These are phyloP conservation scores for Pseudogymnoascus sp. DNA, from an alignment of 2,329 filamentous ascomycete species.

Conservation along the genomic window DNA sequence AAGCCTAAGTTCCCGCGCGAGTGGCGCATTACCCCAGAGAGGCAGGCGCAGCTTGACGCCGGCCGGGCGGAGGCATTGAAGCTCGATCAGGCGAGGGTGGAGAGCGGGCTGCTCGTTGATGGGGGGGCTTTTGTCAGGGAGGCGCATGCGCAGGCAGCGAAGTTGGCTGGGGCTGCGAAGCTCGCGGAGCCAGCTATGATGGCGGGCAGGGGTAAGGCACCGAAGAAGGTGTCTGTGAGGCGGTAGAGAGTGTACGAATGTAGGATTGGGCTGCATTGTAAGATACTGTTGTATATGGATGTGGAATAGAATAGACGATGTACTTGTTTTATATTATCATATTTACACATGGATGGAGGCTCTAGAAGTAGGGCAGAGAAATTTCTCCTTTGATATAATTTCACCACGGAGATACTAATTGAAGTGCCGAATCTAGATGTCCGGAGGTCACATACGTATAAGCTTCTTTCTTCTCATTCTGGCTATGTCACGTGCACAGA, in stretches of 20 bases:
- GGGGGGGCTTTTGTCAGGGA: constrained; percentile 42
- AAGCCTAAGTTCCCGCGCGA: constrained; percentile 66
- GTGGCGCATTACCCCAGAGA: constrained; percentile 70
- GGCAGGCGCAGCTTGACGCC: constrained; percentile 55
- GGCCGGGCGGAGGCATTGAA: constrained; percentile 43
- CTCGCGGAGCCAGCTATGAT: constrained; percentile 23
- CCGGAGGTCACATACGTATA: background rate
- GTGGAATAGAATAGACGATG: constrained; percentile 3
- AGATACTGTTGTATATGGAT: constrained; percentile 2
- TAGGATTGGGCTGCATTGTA: constrained; percentile 1
- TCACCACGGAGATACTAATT: background rate
- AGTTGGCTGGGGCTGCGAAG: constrained; percentile 7
- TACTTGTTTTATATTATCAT: constrained; percentile 2
- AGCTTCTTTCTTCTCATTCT: too few relatives aligned
- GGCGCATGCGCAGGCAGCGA: constrained; percentile 24
- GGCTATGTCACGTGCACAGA: background rate
- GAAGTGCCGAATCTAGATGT: background rate
- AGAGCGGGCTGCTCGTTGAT: constrained; percentile 50
- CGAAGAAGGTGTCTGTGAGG: constrained; percentile 21
- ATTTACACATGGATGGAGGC: background rate
- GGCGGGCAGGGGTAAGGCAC: constrained; percentile 15
- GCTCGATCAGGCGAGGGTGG: constrained; percentile 45
- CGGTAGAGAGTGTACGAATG: constrained; percentile 13
- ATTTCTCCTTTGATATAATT: background rate
- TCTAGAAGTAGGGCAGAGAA: background rate